phyloP scores from a whole-genome alignment of 2,329 filamentous ascomycete genomes.

The Lithohypha guttulata region DNA sequence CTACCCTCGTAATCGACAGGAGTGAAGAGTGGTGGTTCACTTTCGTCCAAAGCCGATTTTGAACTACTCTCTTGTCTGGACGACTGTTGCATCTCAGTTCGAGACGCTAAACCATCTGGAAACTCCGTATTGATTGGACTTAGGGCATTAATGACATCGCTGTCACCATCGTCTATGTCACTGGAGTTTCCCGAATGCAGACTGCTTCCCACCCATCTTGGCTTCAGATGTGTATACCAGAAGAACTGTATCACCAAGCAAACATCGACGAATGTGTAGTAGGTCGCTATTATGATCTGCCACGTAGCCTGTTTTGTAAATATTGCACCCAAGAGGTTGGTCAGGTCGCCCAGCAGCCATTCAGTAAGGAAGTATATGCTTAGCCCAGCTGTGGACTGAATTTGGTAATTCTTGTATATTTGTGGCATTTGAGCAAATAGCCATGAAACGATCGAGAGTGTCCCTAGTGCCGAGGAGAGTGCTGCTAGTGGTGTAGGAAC shows the following conservation, averaged over 20 bases:
- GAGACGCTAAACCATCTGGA: slow-evolving; percentile 10
- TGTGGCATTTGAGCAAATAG: slow-evolving; percentile 59
- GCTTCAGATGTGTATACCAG: slow-evolving; percentile 52
- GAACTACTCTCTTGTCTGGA: slow-evolving; percentile 4
- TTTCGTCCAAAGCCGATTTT: slow-evolving; percentile 4
- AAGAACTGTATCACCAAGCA: slow-evolving; percentile 53
- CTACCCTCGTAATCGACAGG: slow-evolving; percentile 16
- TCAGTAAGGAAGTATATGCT: slow-evolving; percentile 56
- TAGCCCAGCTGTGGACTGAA: slow-evolving; percentile 54
- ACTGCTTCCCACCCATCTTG: slow-evolving; percentile 33
- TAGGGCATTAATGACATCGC: slow-evolving; percentile 29
- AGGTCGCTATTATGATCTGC: slow-evolving; percentile 54
- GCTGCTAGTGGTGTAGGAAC: slow-evolving; percentile 54
- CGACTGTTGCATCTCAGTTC: slow-evolving; percentile 12
- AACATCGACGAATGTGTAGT: slow-evolving; percentile 57
- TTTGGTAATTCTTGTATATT: slow-evolving; percentile 56
- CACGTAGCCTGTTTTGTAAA: slow-evolving; percentile 55
- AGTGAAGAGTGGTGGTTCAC: slow-evolving; percentile 16
- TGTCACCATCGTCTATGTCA: slow-evolving; percentile 22
- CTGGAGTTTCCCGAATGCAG: slow-evolving; percentile 18
- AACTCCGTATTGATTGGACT: slow-evolving; percentile 27
- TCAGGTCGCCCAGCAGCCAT: slow-evolving; percentile 55
- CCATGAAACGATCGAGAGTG: slow-evolving; percentile 55
- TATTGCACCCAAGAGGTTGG: slow-evolving; percentile 52
- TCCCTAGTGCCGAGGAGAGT: slow-evolving; percentile 49